Evolutionary conservation across 768 basidiomycete species (phyloP), one percentile per base, ranked within the genome.

Genomic region (Phlebiopsis flavidoalba): DNA sequence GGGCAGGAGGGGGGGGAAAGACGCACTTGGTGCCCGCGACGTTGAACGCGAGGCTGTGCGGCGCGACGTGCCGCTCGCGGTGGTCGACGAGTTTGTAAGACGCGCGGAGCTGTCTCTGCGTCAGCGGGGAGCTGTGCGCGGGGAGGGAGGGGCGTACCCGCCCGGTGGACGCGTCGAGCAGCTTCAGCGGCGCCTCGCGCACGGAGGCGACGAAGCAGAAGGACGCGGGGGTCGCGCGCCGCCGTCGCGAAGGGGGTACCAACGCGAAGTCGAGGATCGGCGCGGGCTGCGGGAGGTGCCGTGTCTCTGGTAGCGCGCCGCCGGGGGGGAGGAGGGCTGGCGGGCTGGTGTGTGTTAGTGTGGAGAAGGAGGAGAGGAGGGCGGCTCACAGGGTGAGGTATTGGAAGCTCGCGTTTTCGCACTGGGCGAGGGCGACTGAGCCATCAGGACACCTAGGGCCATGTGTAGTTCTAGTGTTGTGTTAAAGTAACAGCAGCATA

Each of bases 41-140:
- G 65, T 91, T 91, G 73, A 97, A 98, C 0, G 88, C 80, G 60
- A 98, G 77, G 65, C 85, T 84, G 58, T 93, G 89, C 0, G 96
- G 95, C 0, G 93, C 94, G 45, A 97, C 78, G 57, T 92, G 85
- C 35, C 95, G 83, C 74, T 98, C 96, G n/a, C 89, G 79, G 67
- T 98, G 95, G 71, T 98, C 95, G 10, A 98, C 82, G 43, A 98
- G 96, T 45, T 80, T 79, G 71, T 98, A 98, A 0, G 93, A 95
- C 0, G 95, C 96, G 17, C 95, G 84, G 19, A 93, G 81, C 95
- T 97, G 68, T 49, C 5, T 21, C 47, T 21, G 2, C 26, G 26
- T 31, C 26, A 31, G 26, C 26, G 26, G 6, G 26, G 3, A 31
- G 2, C 6, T 31, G 2, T 31, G 26, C 6, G 26, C 6, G 26